These are phyloP conservation scores for Raphidocelis subcapitata DNA, from an alignment of 139 green algal genomes.

Conservation along the genomic window DNA sequence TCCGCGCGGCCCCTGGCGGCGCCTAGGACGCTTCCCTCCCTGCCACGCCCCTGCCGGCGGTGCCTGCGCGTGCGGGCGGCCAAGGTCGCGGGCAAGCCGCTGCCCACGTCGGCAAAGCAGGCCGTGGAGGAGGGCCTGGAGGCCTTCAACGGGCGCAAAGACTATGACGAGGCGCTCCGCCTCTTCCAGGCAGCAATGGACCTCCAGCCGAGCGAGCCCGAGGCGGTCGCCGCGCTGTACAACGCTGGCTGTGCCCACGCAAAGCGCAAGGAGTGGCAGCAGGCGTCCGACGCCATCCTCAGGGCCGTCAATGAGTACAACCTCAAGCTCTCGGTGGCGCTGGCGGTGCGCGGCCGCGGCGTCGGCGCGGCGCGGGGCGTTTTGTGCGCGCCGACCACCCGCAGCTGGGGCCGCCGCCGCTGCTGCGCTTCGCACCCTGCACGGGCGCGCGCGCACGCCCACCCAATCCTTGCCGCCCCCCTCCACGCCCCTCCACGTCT, in stretches of 20 bases:
- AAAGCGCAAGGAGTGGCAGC: constrained; percentile 74
- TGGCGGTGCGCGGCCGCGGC: constrained; percentile 56
- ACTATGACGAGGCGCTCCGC: constrained; percentile 55
- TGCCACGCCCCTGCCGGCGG: no score
- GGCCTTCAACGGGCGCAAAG: constrained; percentile 45
- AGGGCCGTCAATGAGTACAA: constrained; percentile 79
- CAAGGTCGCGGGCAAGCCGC: background rate
- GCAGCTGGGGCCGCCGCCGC: no score
- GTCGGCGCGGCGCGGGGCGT: no score
- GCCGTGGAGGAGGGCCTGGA: constrained; percentile 64
- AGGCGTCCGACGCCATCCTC: constrained; percentile 69
- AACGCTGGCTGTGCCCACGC: constrained; percentile 87
- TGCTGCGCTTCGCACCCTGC: no score
- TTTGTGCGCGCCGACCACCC: background rate
- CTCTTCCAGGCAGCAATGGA: constrained; percentile 71
- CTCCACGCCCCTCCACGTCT: background rate
- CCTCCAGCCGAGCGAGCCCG: constrained; percentile 76
- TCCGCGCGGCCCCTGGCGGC: no score
- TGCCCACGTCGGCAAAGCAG: constrained; percentile 48
- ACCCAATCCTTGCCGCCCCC: no score
- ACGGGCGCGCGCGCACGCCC: constrained; percentile 6
- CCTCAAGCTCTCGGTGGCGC: constrained; percentile 79
- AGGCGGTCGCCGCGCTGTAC: constrained; percentile 87
- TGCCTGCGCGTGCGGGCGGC: no score
- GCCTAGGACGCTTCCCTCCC: no score